A percentile compares a stretch with the other conserved stretches of the same genome.
phyloP scores from a whole-genome alignment of 2,329 filamentous ascomycete species.

The Ascochyta fabae region DNA sequence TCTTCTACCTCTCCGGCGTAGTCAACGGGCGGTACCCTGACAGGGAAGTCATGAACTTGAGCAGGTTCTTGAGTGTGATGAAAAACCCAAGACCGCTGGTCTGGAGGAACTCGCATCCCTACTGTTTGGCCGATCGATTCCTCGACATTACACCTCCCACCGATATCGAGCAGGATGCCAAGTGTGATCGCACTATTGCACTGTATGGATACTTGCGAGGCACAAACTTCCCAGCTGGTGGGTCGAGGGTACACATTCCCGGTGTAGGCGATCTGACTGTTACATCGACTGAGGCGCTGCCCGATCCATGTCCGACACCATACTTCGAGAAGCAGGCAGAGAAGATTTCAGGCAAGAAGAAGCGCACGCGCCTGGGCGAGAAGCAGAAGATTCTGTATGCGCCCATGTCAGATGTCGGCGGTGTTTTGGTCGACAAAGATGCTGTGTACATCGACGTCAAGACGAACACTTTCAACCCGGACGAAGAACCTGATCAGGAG shows the following conservation, averaged over 20 bases:
- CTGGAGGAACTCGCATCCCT: conserved; percentile 96
- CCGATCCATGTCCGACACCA: conserved; percentile 94
- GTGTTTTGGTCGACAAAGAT: conserved; percentile 94
- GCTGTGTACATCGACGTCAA: conserved; percentile 87
- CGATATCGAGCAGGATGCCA: conserved; percentile 83
- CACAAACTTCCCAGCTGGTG: conserved; percentile 87
- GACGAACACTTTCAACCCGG: conserved; percentile 72
- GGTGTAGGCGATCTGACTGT: conserved; percentile 90
- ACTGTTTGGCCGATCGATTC: conserved; percentile 91
- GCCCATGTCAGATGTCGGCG: conserved; percentile 97
- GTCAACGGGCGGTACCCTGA: conserved; percentile 97
- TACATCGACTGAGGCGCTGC: conserved; percentile 81
- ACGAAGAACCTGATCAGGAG: conserved; percentile 68
- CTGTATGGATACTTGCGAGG: conserved; percentile 93
- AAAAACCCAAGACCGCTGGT: conserved; percentile 96
- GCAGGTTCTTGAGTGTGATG: conserved; percentile 96
- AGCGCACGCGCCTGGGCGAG: conserved; percentile 82
- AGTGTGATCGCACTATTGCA: conserved; percentile 88
- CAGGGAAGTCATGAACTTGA: conserved; percentile 93
- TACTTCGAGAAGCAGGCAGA: conserved; percentile 86
- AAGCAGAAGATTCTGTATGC: conserved; percentile 97
- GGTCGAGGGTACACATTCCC: conserved; percentile 88
- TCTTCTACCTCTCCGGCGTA: conserved; percentile 96
- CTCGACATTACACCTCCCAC: conserved; percentile 94
- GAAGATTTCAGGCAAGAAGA: conserved; percentile 82